Base-by-base conservation (phyloP, 2,329 filamentous ascomycete genomes). In the Sordariomycetes sp. region DNA sequence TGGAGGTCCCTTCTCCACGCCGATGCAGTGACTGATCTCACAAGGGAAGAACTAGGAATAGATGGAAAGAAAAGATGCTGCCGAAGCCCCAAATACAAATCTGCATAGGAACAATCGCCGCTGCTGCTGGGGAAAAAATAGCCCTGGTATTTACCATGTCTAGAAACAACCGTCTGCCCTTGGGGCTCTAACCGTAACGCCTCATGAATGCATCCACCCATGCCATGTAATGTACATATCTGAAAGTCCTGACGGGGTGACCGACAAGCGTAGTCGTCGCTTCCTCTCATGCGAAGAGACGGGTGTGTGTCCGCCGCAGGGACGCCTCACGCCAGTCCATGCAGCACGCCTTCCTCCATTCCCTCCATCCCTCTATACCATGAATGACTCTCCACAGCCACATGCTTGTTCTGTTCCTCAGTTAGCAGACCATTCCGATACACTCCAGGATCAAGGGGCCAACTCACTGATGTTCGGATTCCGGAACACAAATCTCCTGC, bases 401-500 rank as follows among this genome's bases (percentile, higher is more conserved):
- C 93, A 97, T 79, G 95, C 83, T 69, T 96, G 93, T 80, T 96
- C 92, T 97, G 70, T 61, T 32, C n/a, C 14, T 18, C 14, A 1
- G 48, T 57, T 57, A 57, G 48, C 16, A 53, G 12, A n/a, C 46
- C 3, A 20, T 48, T 16, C 3, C 22, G 54, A 18, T 24, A 58
- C 28, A 53, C 5, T 10, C 43, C 14, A n/a, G n/a, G 43, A 48
- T 16, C 43, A 22, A 14, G 43, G 8, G 43, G 43, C 7, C 20
- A 34, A 86, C 92, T 83, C 76, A 96, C 92, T 99, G 70, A 97
- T 97, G 68, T 99, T 99, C 2, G 94, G 94, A 71, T 99, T 99
- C 70, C 84, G 87, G 75, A 99, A 99, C 55, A 96, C 86, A 72
- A 99, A 99, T 63, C 89, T 81, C 72, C 92, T 83, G 70, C 88